phyloP scores from a whole-genome alignment of 352 stramenopile species.

The Phytopythium delawarense region DNA sequence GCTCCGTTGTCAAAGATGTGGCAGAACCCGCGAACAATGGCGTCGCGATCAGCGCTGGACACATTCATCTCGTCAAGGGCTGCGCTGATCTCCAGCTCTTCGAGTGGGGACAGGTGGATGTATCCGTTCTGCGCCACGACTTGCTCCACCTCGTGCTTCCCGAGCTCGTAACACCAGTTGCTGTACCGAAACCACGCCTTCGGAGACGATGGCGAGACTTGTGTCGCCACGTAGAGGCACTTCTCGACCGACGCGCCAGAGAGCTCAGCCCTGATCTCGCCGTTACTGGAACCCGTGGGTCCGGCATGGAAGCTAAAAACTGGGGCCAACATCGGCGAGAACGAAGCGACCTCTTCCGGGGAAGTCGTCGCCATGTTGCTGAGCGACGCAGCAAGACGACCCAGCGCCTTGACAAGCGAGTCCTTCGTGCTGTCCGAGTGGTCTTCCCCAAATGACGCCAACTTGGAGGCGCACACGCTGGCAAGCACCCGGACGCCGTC shows the following conservation, averaged over 20 bases:
- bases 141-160: conserved; percentile 32
- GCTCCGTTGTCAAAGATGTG: conserved; percentile 50
- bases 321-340: background rate
- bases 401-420: conserved; percentile 7
- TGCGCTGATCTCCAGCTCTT: conserved; percentile 34
- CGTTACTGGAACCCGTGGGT: too few relatives aligned
- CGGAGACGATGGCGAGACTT: conserved; percentile 27
- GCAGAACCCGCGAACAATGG: conserved; percentile 37
- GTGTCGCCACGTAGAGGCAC: conserved; percentile 32
- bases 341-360: background rate
- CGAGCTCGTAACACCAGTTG: conserved; percentile 68
- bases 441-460: background rate
- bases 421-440: background rate
- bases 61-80: conserved; percentile 42
- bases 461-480: background rate
- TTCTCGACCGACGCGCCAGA: conserved; percentile 12
- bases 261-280: background rate
- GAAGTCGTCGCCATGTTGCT: background rate
- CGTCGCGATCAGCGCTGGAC: conserved; percentile 21
- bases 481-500: conserved; percentile 25
- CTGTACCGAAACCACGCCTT: conserved; percentile 61
- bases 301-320: background rate
- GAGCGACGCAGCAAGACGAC: background rate
- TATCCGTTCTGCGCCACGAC: conserved; percentile 46
- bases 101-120: conserved; percentile 36